phyloP scores from a whole-genome alignment of 2,329 filamentous ascomycete genomes.

The Camillea tinctor region DNA sequence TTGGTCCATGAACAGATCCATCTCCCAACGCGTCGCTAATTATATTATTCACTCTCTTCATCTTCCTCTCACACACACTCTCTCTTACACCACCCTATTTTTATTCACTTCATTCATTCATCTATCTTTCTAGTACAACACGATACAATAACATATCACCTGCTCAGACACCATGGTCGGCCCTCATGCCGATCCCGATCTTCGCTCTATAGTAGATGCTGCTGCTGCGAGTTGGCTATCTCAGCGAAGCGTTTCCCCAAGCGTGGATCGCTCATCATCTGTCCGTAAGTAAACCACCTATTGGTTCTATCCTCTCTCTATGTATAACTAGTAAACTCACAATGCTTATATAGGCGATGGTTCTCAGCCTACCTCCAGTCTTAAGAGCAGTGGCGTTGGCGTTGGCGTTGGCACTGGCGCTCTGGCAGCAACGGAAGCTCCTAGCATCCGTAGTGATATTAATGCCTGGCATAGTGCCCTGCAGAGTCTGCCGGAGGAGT shows the following conservation, averaged over 20 bases:
- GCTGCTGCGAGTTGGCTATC: constrained; percentile 26
- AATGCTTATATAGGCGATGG: background rate
- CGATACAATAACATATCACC: background rate
- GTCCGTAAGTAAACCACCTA: constrained; percentile 11
- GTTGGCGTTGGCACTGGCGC: too few species aligned
- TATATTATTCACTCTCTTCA: too few species aligned
- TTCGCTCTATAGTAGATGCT: constrained; percentile 22
- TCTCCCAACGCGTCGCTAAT: background rate
- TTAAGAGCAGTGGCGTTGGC: background rate
- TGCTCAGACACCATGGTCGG: constrained; percentile 12
- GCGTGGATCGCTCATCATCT: constrained; percentile 9
- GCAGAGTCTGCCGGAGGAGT: constrained; percentile 22
- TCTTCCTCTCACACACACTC: too few species aligned
- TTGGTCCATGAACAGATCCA: background rate
- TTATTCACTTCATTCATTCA: background rate
- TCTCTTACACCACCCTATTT: too few species aligned
- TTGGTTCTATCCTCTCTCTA: too few species aligned
- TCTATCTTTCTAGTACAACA: background rate
- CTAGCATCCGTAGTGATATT: constrained; percentile 16
- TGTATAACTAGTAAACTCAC: background rate
- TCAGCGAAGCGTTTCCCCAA: constrained; percentile 16
- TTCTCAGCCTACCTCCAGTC: background rate
- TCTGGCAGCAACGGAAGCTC: background rate
- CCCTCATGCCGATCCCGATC: constrained; percentile 9
- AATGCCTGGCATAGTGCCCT: constrained; percentile 26